Base-by-base conservation (phyloP, 139 green algal genomes). In the Chlorella sp. region DNA sequence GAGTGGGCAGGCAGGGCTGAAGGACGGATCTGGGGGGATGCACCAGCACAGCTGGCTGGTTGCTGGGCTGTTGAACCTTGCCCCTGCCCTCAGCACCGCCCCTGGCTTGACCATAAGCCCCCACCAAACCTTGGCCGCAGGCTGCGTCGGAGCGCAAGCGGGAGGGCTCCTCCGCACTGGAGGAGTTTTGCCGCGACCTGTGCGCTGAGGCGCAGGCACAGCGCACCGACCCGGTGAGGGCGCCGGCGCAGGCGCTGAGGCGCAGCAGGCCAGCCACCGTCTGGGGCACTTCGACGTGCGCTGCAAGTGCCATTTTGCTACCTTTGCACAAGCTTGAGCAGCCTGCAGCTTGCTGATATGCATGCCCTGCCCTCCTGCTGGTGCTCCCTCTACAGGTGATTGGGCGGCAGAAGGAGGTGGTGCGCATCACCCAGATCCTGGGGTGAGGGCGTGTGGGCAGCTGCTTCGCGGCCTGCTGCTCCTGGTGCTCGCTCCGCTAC, bases 171-270 rank as follows among this genome's bases (percentile, higher is more conserved):
- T 91, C 91, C 57, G 90, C 91, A 16, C 91, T 98, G 63, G 90
- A 96, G 18, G 93, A 98, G 78, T 98, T 98, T 75, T 98, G 93
- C 87, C 83, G 92, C 15, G 96, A 99, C 91, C 87, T 99, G 71
- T 98, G 93, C 69, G 90, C 91, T 3, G 89, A 94, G 57, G 95
- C 95, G 26, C 39, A 67, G 21, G 67, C 90, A 4, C 92, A 93
- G 25, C 93, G 94, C 75, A 95, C 97, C 47, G 97, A 99, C 83
- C 97, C 97, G 30, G 94, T 96, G 78, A 69, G 91, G 23, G 44
- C n/a, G n/a, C n/a, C n/a, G n/a, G n/a, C n/a, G n/a, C n/a, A n/a
- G n/a, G n/a, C n/a, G n/a, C n/a, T n/a, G n/a, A n/a, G n/a, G n/a
- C n/a, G n/a, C n/a, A n/a, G n/a, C n/a, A n/a, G n/a, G n/a, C n/a